Conservation (phyloP, 805 yeast genomes). For the Hanseniaspora nectarophila region DNA sequence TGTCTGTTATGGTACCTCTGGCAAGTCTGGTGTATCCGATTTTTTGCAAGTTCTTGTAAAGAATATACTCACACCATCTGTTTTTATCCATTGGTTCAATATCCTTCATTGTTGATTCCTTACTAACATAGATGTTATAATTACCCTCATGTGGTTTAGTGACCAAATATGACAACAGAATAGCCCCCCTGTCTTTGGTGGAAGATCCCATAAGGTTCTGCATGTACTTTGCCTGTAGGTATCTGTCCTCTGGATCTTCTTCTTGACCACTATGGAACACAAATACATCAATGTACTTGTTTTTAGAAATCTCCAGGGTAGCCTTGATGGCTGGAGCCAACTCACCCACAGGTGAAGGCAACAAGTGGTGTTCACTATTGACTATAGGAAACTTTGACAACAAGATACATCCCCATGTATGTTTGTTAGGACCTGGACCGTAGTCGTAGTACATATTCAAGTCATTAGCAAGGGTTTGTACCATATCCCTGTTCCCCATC, state of each 20-base stretch:
- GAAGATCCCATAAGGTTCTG: conserved; percentile 70
- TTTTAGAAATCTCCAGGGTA: conserved; percentile 82
- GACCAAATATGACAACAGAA: conserved; percentile 80
- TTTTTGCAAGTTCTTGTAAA: conserved; percentile 75
- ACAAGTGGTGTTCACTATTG: conserved; percentile 75
- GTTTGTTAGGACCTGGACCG: conserved; percentile 96
- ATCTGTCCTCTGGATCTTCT: conserved; percentile 88
- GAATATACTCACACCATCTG: conserved; percentile 95
- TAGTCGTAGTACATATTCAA: conserved; percentile 89
- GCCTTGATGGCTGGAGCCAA: conserved; percentile 97
- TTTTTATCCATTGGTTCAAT: conserved; percentile 91
- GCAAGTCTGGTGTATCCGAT: conserved; percentile 89
- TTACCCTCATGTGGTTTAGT: conserved; percentile 80
- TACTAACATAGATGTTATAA: conserved; percentile 82
- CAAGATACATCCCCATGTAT: conserved; percentile 94
- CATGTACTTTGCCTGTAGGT: conserved; percentile 68
- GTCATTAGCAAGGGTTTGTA: conserved; percentile 83
- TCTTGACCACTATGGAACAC: conserved; percentile 98
- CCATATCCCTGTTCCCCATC: conserved; percentile 90
- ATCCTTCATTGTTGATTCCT: conserved; percentile 75
- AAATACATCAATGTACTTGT: conserved; percentile 65
- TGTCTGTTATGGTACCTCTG: conserved; percentile 88
- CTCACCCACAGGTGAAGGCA: conserved; percentile 97
- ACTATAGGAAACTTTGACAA: conserved; percentile 89
- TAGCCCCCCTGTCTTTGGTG: conserved; percentile 53